Percentiles rank a stretch among this genome's conserved stretches.
These are phyloP conservation scores for Phellopilus nigrolimitatus DNA, from an alignment of 1,284 basidiomycete genomes.

Conservation along the genomic window DNA sequence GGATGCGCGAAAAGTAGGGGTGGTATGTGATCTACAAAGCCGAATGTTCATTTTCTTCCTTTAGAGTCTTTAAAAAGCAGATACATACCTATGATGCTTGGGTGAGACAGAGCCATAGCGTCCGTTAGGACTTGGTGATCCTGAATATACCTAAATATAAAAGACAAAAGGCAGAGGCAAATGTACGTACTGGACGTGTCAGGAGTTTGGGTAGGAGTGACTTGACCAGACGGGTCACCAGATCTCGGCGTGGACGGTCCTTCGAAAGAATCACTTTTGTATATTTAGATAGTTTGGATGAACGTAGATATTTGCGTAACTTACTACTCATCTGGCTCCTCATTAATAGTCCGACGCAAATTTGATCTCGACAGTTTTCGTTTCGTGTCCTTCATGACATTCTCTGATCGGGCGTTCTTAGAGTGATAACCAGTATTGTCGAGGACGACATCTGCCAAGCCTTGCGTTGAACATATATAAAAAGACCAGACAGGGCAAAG, in stretches of 20 bases:
- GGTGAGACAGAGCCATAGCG: background rate
- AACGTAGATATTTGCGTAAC: background rate
- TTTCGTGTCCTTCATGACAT: background rate
- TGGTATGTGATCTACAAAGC: slow-evolving; percentile 20
- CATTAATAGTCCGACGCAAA: background rate
- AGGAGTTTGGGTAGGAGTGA: slow-evolving; percentile 14
- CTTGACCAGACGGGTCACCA: slow-evolving; percentile 7
- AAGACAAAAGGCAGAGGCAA: background rate
- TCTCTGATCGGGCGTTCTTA: slow-evolving; percentile 26
- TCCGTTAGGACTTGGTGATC: slow-evolving; percentile 14
- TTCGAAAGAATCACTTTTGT: slow-evolving; percentile 13
- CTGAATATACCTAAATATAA: background rate
- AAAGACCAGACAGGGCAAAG: slow-evolving; percentile 2
- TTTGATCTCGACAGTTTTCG: background rate
- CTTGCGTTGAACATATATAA: background rate
- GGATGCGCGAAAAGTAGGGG: slow-evolving; percentile 43
- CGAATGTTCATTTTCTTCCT: background rate
- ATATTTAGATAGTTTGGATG: background rate
- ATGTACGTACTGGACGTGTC: slow-evolving; percentile 15
- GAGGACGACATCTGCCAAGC: slow-evolving; percentile 49
- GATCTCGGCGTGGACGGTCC: slow-evolving; percentile 20
- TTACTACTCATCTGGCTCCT: slow-evolving; percentile 9
- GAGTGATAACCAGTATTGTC: slow-evolving; percentile 68
- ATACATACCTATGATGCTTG: slow-evolving; percentile 4
- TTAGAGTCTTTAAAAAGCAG: background rate